Percentiles rank a stretch among this genome's conserved stretches.
Conservation (phyloP, 176 grass and related monocot species). For the Tuctoria greenei region DNA sequence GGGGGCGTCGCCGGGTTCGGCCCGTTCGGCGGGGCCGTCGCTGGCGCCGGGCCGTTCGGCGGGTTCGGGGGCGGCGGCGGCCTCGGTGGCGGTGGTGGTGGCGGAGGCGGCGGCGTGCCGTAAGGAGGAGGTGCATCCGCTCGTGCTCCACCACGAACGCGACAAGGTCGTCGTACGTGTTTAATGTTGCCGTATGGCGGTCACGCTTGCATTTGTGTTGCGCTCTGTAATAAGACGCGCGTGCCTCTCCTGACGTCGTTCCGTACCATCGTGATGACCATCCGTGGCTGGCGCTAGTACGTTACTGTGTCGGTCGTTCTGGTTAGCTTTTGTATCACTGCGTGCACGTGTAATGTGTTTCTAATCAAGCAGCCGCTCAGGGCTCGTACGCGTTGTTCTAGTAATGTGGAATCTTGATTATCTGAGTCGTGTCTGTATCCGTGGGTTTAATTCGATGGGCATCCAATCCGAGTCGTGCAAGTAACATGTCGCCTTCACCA, state of each 20-base stretch:
- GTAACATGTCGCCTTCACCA: neutral
- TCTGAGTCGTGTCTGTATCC: neutral
- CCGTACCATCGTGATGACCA: too few relatives aligned
- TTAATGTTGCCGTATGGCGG: too few relatives aligned
- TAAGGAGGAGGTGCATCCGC: neutral
- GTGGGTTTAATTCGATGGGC: neutral
- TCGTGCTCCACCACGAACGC: neutral
- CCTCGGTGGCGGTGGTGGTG: constrained; percentile 28
- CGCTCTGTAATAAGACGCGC: too few relatives aligned
- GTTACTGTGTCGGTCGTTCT: too few relatives aligned
- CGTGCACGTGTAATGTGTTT: neutral
- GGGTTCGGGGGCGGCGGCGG: constrained; percentile 45
- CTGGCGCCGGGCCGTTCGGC: constrained; percentile 30
- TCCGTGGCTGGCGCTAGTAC: too few relatives aligned
- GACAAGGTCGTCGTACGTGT: too few relatives aligned
- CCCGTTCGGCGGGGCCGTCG: constrained; percentile 27
- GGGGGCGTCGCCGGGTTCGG: constrained; percentile 30
- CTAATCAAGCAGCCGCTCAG: neutral
- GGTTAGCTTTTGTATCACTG: neutral
- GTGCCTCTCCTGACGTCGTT: too few relatives aligned
- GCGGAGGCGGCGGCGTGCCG: constrained; percentile 25
- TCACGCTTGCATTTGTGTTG: too few relatives aligned
- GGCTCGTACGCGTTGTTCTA: neutral
- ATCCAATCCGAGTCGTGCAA: too few relatives aligned
- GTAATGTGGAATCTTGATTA: neutral